Evolutionary conservation across 2,329 filamentous ascomycete genomes (phyloP), one percentile per base, ranked within the genome.

Genomic region (Clonostachys rhizophaga): DNA sequence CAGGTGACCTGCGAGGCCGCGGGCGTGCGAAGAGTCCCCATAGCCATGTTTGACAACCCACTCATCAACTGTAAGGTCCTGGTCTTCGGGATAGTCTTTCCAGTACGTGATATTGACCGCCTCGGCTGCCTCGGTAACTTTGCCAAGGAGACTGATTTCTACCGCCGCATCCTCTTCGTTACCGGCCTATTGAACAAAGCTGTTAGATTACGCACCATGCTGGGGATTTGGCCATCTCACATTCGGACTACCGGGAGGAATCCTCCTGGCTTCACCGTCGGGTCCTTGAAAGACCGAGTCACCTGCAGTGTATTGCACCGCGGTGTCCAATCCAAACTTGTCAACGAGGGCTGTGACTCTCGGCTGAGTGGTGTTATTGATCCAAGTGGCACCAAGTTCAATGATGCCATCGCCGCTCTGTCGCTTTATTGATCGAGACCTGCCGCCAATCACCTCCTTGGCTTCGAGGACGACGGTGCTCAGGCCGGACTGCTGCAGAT

Each of bases 371-470:
- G 40, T 44, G 7, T 50, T 47, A 39, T 54, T 54, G 43, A 54
- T 54, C 50, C 51, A 52, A 5, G 49, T 53, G 4, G 49, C 49
- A 5, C 52, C 51, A 11, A 53, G 12, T 16, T 51, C 51, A n/a
- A 50, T 37, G 5, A 46, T 24, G 13, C 47, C 46, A 5, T 47
- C 44, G 6, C 48, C 43, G n/a, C 43, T 50, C 33, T 45, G n/a
- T 24, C 14, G n/a, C 12, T 14, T 11, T 6, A 42, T 33, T 2
- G 48, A 50, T 7, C 45, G 48, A 24, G 45, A 50, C 12, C 47
- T 43, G 20, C 51, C 51, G 1, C 51, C 49, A 17, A 53, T 46
- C 1, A 24, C 16, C 16, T 46, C 9, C 30, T 48, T 45, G 16
- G 47, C 16, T 34, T 45, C 47, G n/a, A 44, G 47, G 3, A 48